Conservation (phyloP, 2,329 filamentous ascomycete genomes). For the Fonsecaea nubica region DNA sequence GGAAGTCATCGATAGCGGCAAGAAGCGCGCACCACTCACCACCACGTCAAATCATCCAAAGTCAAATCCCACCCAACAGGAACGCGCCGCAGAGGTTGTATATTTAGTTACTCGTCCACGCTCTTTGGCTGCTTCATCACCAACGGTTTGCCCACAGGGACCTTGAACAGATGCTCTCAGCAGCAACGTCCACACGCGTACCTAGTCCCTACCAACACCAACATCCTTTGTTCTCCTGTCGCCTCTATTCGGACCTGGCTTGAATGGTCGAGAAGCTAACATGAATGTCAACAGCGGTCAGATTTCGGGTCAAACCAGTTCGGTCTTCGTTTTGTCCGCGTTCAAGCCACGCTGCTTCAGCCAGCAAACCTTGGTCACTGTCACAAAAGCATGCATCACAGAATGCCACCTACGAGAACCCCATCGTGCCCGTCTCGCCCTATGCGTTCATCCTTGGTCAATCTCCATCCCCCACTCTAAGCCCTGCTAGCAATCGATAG, state of each 20-base stretch:
- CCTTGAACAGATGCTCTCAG: background rate
- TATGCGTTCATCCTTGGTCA: constrained; percentile 4
- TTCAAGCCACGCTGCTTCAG: constrained; percentile 1
- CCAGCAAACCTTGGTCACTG: constrained; percentile 5
- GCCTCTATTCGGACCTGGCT: background rate
- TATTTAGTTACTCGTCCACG: constrained; percentile 10
- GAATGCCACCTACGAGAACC: background rate
- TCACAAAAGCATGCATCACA: background rate
- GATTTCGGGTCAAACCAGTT: constrained; percentile 6
- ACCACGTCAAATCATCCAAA: background rate
- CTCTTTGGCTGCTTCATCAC: constrained; percentile 1
- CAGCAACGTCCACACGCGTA: background rate
- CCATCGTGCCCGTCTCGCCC: background rate
- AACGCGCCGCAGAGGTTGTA: constrained; percentile 1
- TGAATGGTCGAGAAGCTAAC: background rate
- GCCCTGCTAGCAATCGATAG: constrained; percentile 1
- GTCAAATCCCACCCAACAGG: constrained; percentile 9
- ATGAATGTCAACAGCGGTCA: background rate
- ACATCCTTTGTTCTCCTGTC: background rate
- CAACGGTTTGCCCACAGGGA: constrained; percentile 4
- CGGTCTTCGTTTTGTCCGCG: background rate
- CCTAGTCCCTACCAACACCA: background rate
- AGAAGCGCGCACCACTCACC: constrained; percentile 3
- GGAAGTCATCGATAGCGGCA: constrained; percentile 11
- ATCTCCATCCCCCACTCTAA: constrained; percentile 3